phyloP scores from a whole-genome alignment of 192 early-diverging fungal species.

The Coemansia furcata region DNA sequence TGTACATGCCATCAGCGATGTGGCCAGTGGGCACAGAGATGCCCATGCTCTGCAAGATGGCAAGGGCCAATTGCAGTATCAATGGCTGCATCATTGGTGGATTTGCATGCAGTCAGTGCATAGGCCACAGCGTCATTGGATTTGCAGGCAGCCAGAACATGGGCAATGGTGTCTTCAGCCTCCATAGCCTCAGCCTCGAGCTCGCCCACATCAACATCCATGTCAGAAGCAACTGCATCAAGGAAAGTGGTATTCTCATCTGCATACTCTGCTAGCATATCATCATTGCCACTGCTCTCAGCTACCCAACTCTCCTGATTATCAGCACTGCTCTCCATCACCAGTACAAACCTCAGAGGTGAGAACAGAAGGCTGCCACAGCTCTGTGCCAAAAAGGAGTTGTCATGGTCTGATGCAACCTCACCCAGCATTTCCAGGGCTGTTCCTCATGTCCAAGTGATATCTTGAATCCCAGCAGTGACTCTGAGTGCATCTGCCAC shows the following conservation, averaged over 20 bases:
- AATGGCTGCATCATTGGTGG: too few species aligned
- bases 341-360: conserved; percentile 10
- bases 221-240: neutral
- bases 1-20: too few species aligned
- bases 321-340: neutral
- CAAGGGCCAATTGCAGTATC: too few species aligned
- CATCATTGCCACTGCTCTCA: neutral
- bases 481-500: conserved; percentile 33
- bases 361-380: neutral
- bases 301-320: neutral
- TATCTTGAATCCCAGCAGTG: conserved; percentile 19
- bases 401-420: neutral
- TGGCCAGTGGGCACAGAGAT: too few species aligned
- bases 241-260: neutral
- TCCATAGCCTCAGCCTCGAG: neutral
- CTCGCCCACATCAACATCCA: neutral
- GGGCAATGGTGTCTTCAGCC: neutral
- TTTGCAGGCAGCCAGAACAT: too few species aligned
- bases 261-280: neutral
- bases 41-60: too few species aligned
- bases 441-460: neutral
- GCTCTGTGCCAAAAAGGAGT: neutral
- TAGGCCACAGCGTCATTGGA: too few species aligned
- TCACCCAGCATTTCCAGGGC: neutral
- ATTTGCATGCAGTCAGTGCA: too few species aligned